Conservation (phyloP, 1,139 yeast species). For the Protomyces lactucae-debilis region DNA sequence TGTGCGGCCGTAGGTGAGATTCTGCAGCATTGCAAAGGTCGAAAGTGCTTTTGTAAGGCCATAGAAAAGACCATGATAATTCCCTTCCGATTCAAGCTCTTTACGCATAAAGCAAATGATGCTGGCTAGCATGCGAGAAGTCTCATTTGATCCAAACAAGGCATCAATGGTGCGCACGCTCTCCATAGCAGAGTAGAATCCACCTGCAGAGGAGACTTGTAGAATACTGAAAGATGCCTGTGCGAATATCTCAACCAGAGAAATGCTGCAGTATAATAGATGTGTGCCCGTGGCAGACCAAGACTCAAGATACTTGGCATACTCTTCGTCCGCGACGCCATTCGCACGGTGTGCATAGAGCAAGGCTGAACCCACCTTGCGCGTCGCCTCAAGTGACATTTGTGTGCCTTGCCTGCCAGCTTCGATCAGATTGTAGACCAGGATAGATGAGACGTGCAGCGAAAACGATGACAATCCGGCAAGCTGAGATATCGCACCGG, state of each 20-base stretch:
- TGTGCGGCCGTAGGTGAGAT: not conserved
- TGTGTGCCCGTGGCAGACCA: not conserved
- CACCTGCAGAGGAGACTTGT: not conserved
- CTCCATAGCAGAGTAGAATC: not conserved
- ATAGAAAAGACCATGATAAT: not conserved
- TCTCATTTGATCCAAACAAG: not conserved
- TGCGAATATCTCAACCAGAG: not conserved
- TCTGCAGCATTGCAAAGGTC: not conserved
- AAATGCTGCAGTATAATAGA: not conserved
- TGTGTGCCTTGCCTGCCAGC: not conserved
- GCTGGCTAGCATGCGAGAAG: not conserved
- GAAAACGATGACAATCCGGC: not conserved
- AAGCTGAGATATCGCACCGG: not conserved
- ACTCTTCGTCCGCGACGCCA: not conserved
- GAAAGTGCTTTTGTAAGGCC: not conserved
- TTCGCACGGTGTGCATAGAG: not conserved
- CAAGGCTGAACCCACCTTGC: not conserved
- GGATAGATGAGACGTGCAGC: not conserved
- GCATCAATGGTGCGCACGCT: not conserved
- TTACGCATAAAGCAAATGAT: not conserved
- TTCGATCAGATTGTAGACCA: not conserved
- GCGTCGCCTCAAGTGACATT: not conserved
- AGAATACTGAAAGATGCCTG: not conserved
- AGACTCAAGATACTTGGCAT: not conserved
- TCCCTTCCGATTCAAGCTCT: not conserved